Evolutionary conservation across 768 basidiomycete species (phyloP).

Genomic region (Leccinellum albellum): DNA sequence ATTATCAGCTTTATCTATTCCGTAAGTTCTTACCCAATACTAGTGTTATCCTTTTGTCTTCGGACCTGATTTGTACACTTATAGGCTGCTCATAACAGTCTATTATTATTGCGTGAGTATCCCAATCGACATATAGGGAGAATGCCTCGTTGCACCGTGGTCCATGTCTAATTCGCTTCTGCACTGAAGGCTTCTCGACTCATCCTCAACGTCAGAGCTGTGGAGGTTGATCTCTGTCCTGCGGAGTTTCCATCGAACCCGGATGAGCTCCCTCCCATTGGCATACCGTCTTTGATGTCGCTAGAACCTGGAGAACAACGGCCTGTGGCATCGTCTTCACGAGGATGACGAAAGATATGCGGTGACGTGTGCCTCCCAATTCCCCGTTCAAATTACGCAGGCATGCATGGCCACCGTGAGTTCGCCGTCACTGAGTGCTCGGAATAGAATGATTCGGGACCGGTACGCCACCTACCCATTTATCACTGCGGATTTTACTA

Average conservation of each 20-base stretch:
- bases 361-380: not conserved
- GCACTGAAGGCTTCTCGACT: slow-evolving; percentile 16
- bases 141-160: not conserved
- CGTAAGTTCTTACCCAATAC: slow-evolving; percentile 5
- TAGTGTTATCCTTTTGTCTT: not conserved
- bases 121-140: not conserved
- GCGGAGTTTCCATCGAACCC: slow-evolving; percentile 2
- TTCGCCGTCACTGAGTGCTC: not conserved
- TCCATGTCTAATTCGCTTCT: not conserved
- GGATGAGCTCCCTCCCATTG: slow-evolving; percentile 1
- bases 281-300: not conserved
- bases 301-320: slow-evolving; percentile 5
- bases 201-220: slow-evolving; percentile 17
- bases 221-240: not conserved
- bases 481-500: not conserved
- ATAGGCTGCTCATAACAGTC: slow-evolving; percentile 12
- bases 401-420: not conserved
- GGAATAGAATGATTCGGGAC: not conserved
- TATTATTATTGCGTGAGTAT: slow-evolving; percentile 24
- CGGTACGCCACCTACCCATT: not conserved
- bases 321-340: slow-evolving; percentile 10
- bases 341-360: not conserved
- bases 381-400: not conserved
- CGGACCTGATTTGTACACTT: slow-evolving; percentile 2
- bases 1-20: slow-evolving; percentile 9